Conservation (phyloP, 176 grass and related monocot genomes). For the Avena sativa region DNA sequence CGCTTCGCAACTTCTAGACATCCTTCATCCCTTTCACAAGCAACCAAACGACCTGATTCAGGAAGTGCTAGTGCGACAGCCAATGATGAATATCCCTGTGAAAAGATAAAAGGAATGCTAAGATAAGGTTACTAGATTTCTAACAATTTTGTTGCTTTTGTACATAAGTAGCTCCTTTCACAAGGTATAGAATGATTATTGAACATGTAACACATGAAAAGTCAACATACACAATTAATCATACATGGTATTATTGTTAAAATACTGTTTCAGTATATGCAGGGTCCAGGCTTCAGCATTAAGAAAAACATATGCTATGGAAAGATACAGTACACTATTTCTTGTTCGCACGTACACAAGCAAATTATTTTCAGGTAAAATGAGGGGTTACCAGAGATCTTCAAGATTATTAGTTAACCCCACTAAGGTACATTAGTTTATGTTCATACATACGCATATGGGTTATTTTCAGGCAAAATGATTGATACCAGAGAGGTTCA, state of each 20-base stretch:
- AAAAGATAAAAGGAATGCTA: conserved; percentile 3
- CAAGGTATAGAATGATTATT: not conserved
- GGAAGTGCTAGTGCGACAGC: conserved; percentile 87
- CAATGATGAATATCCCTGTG: conserved; percentile 93
- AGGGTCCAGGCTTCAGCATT: not conserved
- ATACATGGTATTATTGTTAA: not conserved
- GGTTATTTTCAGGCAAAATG: not conserved
- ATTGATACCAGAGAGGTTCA: not conserved
- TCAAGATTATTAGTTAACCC: not conserved
- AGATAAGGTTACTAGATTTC: not conserved
- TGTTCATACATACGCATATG: not conserved
- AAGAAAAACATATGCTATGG: not conserved
- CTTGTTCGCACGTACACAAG: not conserved
- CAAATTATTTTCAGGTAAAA: not conserved
- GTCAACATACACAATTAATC: not conserved
- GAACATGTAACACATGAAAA: not conserved
- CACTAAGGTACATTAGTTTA: not conserved
- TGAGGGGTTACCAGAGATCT: not conserved
- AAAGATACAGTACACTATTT: not conserved
- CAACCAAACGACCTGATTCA: conserved; percentile 82
- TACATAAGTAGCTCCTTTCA: not conserved
- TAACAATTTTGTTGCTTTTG: not conserved
- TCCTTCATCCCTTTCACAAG: conserved; percentile 91
- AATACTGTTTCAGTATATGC: not conserved
- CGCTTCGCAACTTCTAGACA: conserved; percentile 84